These are phyloP conservation scores for Ascobolus immersus DNA, from an alignment of 495 filamentous ascomycete species.

Conservation along the genomic window DNA sequence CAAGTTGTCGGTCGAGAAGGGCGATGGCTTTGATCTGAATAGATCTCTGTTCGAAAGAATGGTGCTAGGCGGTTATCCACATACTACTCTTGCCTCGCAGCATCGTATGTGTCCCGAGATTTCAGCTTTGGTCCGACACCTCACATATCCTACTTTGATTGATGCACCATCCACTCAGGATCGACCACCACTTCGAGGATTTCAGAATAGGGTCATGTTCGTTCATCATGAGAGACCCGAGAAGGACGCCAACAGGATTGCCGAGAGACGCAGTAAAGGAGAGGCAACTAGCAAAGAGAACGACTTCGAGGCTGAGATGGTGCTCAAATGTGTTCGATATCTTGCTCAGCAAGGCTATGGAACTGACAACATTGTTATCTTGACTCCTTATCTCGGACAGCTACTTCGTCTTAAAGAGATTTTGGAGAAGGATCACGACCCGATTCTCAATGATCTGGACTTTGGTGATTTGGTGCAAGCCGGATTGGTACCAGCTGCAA, in stretches of 20 bases:
- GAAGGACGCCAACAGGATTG: conserved; percentile 17
- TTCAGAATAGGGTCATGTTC: conserved; percentile 39
- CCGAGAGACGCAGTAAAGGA: conserved; percentile 27
- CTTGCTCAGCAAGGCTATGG: conserved; percentile 54
- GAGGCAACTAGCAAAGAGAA: conserved; percentile 34
- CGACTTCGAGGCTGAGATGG: conserved; percentile 39
- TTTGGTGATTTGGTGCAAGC: conserved; percentile 34
- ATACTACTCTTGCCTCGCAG: conserved; percentile 33
- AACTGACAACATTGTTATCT: conserved; percentile 35
- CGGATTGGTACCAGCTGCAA: conserved; percentile 31
- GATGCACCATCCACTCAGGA: conserved; percentile 30
- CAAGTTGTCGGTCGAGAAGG: conserved; percentile 36
- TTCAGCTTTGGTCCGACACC: conserved; percentile 28
- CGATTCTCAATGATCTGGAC: conserved; percentile 46
- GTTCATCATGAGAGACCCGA: conserved; percentile 36
- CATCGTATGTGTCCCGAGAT: conserved; percentile 52
- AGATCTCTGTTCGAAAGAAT: conserved; percentile 47
- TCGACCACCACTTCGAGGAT: conserved; percentile 28
- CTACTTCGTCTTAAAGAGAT: conserved; percentile 33
- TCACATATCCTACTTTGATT: conserved; percentile 38
- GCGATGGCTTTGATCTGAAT: conserved; percentile 44
- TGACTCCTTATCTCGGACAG: conserved; percentile 56
- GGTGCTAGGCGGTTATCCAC: conserved; percentile 27
- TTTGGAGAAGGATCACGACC: conserved; percentile 26
- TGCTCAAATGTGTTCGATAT: conserved; percentile 41